phyloP scores from a whole-genome alignment of 345 rosid genomes.

The Eucalyptus pauciflora region DNA sequence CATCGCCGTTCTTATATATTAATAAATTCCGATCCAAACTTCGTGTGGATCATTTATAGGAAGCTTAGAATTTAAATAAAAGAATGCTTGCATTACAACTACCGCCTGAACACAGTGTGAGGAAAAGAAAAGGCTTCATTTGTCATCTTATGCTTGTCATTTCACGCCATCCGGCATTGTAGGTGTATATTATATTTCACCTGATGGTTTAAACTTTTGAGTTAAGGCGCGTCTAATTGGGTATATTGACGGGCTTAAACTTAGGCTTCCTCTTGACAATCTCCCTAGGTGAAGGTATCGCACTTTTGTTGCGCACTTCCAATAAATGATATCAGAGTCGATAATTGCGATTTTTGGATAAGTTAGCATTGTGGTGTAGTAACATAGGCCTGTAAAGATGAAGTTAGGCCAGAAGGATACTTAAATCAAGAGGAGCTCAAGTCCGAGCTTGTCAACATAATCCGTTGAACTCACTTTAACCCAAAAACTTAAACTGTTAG shows the following conservation, averaged over 20 bases:
- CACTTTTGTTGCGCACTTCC: rapidly evolving
- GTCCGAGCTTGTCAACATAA: rapidly evolving
- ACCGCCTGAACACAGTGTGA: not conserved
- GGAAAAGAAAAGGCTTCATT: not conserved
- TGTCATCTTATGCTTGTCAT: not conserved
- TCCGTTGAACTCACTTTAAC: rapidly evolving
- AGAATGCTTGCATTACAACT: not conserved
- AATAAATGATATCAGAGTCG: too few species aligned
- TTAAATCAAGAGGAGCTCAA: rapidly evolving
- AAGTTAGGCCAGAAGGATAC: too few species aligned
- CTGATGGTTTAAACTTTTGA: too few species aligned
- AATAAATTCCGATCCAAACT: not conserved
- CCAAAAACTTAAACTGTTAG: rapidly evolving
- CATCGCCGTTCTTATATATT: not conserved
- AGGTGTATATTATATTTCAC: not conserved
- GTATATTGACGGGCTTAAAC: rapidly evolving
- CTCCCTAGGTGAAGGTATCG: rapidly evolving
- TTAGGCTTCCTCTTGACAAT: rapidly evolving
- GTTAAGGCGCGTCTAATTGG: rapidly evolving
- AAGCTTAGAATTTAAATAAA: not conserved
- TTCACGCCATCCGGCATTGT: not conserved
- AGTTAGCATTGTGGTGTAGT: rapidly evolving
- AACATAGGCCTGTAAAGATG: rapidly evolving
- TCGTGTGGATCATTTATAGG: not conserved
- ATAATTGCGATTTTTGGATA: rapidly evolving